phyloP scores from a whole-genome alignment of 2,329 filamentous ascomycete species.

The Bipolaris gigantea region DNA sequence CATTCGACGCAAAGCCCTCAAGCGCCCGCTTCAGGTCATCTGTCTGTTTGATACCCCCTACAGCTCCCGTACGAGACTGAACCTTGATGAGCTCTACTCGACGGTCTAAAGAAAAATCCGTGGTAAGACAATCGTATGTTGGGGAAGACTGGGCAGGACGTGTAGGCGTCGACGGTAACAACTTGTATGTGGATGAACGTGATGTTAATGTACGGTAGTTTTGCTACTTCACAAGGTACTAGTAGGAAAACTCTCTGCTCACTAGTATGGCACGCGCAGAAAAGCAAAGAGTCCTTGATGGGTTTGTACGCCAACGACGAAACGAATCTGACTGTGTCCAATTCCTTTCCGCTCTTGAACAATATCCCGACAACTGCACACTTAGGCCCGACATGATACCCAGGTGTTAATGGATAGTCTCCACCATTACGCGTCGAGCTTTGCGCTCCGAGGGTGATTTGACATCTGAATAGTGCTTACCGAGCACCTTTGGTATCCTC shows the following conservation, averaged over 20 bases:
- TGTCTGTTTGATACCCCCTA: slow-evolving; percentile 1
- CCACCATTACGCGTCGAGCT: neutral
- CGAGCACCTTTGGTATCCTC: too few relatives aligned
- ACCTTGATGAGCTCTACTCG: slow-evolving; percentile 1
- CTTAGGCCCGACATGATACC: neutral
- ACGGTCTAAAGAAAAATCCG: neutral
- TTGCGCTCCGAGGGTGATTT: neutral
- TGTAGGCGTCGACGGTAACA: neutral
- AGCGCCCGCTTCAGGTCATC: neutral
- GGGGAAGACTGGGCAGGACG: neutral
- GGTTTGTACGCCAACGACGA: neutral
- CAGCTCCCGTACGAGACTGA: neutral
- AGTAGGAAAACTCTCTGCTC: neutral
- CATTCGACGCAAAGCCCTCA: neutral
- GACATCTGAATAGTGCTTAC: too few relatives aligned
- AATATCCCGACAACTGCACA: neutral
- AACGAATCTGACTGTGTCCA: neutral
- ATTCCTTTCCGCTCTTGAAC: neutral
- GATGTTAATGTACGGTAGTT: slow-evolving; percentile 1
- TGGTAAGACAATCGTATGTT: neutral
- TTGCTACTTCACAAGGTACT: neutral
- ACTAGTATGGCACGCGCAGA: neutral
- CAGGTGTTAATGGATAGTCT: neutral
- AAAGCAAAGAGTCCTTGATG: neutral
- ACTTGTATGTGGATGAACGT: neutral